phyloP scores from a whole-genome alignment of 768 basidiomycete species.

The Suillus brevipes region DNA sequence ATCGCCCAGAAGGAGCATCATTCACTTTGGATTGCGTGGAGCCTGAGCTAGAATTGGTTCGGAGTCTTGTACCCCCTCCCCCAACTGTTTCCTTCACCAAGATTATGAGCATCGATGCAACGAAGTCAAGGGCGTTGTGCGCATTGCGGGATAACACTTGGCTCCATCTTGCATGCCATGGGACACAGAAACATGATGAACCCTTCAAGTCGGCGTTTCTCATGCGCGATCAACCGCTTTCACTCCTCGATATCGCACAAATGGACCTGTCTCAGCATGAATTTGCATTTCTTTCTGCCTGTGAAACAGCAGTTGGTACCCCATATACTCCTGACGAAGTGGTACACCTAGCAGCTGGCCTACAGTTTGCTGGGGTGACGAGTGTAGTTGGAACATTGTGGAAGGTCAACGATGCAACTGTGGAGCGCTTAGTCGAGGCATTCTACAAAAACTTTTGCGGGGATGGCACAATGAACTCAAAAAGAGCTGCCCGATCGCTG shows the following conservation, averaged over 20 bases:
- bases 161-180: no score
- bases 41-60: background rate
- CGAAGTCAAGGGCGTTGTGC: no score
- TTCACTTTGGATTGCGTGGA: background rate
- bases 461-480: constrained; percentile 3
- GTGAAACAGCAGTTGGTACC: constrained; percentile 5
- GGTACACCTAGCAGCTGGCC: constrained; percentile 24
- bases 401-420: constrained; percentile 9
- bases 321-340: constrained; percentile 16
- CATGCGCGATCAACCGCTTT: constrained; percentile 5
- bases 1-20: background rate
- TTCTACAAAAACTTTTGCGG: constrained; percentile 7
- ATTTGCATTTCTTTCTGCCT: constrained; percentile 22
- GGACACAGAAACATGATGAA: background rate
- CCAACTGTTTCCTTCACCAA: background rate
- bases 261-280: background rate
- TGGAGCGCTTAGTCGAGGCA: background rate
- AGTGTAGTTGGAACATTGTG: constrained; percentile 28
- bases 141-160: no score
- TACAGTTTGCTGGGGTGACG: constrained; percentile 20
- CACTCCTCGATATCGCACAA: constrained; percentile 8
- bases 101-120: no score
- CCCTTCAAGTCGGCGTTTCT: constrained; percentile 16
- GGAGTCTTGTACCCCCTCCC: background rate
- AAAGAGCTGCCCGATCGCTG: constrained; percentile 8